Conservation (phyloP, 2,329 filamentous ascomycete species). For the Elsinoe batatas region DNA sequence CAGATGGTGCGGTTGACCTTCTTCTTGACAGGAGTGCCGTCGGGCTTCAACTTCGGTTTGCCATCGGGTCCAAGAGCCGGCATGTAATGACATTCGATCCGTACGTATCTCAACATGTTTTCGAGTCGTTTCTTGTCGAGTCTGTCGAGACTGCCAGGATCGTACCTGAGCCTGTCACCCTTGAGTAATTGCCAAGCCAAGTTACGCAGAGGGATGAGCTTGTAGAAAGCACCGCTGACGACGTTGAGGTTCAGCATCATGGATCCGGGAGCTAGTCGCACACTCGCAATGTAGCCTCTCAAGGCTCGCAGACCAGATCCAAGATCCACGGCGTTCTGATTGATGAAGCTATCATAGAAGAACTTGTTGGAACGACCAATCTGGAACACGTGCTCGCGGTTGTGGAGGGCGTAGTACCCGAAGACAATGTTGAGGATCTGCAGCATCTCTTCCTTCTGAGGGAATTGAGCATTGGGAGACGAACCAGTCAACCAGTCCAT, state of each 20-base stretch:
- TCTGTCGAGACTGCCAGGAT: neutral
- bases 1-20: slow-evolving; percentile 36
- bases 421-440: slow-evolving; percentile 52
- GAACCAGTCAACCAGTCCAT: slow-evolving; percentile 35
- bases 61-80: slow-evolving; percentile 13
- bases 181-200: slow-evolving; percentile 29
- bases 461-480: slow-evolving; percentile 29
- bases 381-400: slow-evolving; percentile 31
- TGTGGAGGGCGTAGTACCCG: slow-evolving; percentile 37
- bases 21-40: slow-evolving; percentile 18
- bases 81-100: slow-evolving; percentile 33
- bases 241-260: slow-evolving; percentile 56
- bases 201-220: slow-evolving; percentile 24
- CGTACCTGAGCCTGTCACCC: slow-evolving; percentile 13
- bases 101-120: slow-evolving; percentile 32
- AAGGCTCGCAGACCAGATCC: slow-evolving; percentile 46
- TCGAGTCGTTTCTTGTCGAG: slow-evolving; percentile 19
- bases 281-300: slow-evolving; percentile 53
- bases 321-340: slow-evolving; percentile 32
- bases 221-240: slow-evolving; percentile 49
- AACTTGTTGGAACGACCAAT: slow-evolving; percentile 44
- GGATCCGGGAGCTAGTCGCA: slow-evolving; percentile 48
- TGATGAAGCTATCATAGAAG: slow-evolving; percentile 31
- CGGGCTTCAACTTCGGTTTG: slow-evolving; percentile 23
- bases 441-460: slow-evolving; percentile 41